Base-by-base conservation (phyloP, 495 filamentous ascomycete genomes). In the Penicillium alfredii region DNA sequence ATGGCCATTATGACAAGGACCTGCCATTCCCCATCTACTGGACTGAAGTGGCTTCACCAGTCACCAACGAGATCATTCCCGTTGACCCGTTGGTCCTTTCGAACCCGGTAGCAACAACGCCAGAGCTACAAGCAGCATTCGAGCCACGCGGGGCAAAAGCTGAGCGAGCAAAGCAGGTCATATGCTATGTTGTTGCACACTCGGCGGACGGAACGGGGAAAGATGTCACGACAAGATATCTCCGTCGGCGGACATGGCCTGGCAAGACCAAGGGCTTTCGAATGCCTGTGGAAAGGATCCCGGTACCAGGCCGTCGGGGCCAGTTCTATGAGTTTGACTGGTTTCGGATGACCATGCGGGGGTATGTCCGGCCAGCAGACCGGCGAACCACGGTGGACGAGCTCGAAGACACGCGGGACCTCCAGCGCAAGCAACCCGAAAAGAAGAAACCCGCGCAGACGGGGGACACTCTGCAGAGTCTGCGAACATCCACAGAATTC, bases 201-300 rank as follows among this genome's bases (percentile, higher is more conserved):
- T 88, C 86, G 2, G 49, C 77, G 7, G 88, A 97, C 53, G 84
- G 84, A 8, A 87, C 87, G 0, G 93, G 87, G 7, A 97, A 96
- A 61, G 92, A 97, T 51, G 85, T 99, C 23, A 97, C 92, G 1
- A 82, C 88, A 3, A 78, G 90, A 9, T 97, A 99, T 59, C 78
- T 97, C 5, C 87, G 84, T 45, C 74, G 81, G 12, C 86, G 84
- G 32, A 74, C 77, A 24, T 84, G 86, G 66, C 92, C 92, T 3
- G 88, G 93, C 4, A 86, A 87, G 40, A 92, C 93, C 6, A 97
- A 96, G 50, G 88, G 90, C 2, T 73, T 80, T 47, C 76, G 93
- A 9, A 65, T 96, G 32, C 73, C 82, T 0, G 53, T 77, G 6
- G 84, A 88, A 45, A 92, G 88, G 47, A 63, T 92, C 3, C 81